A percentile compares a stretch with the other conserved stretches of the same genome.
These are phyloP conservation scores for Stropharia rugosoannulata DNA, from an alignment of 768 basidiomycete genomes.

Conservation along the genomic window DNA sequence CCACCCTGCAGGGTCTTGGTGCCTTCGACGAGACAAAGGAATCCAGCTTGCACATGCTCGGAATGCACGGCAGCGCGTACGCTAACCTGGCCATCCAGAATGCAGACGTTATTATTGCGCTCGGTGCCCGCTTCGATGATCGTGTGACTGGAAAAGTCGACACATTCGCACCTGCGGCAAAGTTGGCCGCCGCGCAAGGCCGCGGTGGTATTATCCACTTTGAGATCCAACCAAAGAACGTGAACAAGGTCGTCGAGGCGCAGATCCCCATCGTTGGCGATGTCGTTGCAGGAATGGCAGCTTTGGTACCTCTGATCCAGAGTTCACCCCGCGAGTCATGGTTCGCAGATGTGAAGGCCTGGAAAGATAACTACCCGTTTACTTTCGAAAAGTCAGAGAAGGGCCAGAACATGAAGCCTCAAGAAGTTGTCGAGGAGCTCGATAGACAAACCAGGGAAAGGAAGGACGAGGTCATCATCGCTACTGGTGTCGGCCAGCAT, in stretches of 20 bases:
- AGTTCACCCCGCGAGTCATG: slow-evolving; percentile 66
- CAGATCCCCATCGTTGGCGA: slow-evolving; percentile 94
- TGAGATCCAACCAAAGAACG: slow-evolving; percentile 97
- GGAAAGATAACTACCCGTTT: slow-evolving; percentile 92
- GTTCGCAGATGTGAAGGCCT: slow-evolving; percentile 78
- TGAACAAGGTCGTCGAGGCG: slow-evolving; percentile 98
- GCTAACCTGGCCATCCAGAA: slow-evolving; percentile 98
- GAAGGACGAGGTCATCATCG: slow-evolving; percentile 85
- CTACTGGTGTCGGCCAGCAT: slow-evolving; percentile 98
- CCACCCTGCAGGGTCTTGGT: slow-evolving; percentile 94
- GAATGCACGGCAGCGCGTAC: slow-evolving; percentile 98
- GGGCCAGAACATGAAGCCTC: slow-evolving; percentile 85
- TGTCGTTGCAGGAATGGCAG: slow-evolving; percentile 78
- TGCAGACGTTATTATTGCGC: slow-evolving; percentile 96
- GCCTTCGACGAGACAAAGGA: slow-evolving; percentile 91
- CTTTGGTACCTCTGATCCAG: slow-evolving; percentile 79
- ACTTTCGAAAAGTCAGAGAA: slow-evolving; percentile 68
- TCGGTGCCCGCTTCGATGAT: slow-evolving; percentile 96
- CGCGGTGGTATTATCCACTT: slow-evolving; percentile 98
- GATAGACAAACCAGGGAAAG: slow-evolving; percentile 73
- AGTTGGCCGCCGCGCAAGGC: slow-evolving; percentile 79
- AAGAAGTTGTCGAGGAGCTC: slow-evolving; percentile 94
- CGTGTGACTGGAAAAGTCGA: slow-evolving; percentile 93
- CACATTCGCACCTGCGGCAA: slow-evolving; percentile 88
- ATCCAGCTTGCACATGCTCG: slow-evolving; percentile 92